Evolutionary conservation across 345 rosid species (phyloP), one percentile per base, ranked within the genome.

Genomic region (Melaleuca quinquenervia): DNA sequence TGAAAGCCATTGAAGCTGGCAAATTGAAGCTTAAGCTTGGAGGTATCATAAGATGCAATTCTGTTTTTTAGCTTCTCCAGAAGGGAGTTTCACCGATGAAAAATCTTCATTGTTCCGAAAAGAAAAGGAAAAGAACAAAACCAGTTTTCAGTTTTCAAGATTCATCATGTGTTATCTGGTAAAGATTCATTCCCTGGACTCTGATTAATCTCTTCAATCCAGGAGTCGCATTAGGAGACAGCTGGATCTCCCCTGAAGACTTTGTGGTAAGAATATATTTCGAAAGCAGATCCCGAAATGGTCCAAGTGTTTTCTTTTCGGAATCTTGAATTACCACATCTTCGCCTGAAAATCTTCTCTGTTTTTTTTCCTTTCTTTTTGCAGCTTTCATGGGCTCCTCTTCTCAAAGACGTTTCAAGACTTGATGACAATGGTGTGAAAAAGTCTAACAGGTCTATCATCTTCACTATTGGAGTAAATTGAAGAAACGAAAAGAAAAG

Each of bases 351-450:
- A 8, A 56, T 21, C 12, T 24, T 96, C 16, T 82, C n/a, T n/a
- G n/a, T 1, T 26, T 82, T 50, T 6, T 9, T 70, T n/a, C 21
- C 0, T 82, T 50, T 70, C 45, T 44, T 36, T 52, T 85, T 91
- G 82, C 87, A 96, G 99, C 85, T 94, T 53, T 94, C 98, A 58
- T 97, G 99, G 99, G 98, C 95, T 82, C 98, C 98, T 90, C 94
- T 97, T 49, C 97, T 97, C 58, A 94, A 89, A 82, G 90, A 92
- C 85, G 90, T 97, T 8, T 96, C 99, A 0, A 88, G 98, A 86
- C 90, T 97, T 24, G 98, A 96, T 62, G 60, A 84, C 54, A 94
- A 89, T 56, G 99, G 96, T 8, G 76, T 90, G 75, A 74, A 88
- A 14, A 85, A 55, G 82, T 92, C 96, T 58, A 95, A 92, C 86